Evolutionary conservation across 2,329 filamentous ascomycete genomes (phyloP).

Genomic region (Emergomyces orientalis): DNA sequence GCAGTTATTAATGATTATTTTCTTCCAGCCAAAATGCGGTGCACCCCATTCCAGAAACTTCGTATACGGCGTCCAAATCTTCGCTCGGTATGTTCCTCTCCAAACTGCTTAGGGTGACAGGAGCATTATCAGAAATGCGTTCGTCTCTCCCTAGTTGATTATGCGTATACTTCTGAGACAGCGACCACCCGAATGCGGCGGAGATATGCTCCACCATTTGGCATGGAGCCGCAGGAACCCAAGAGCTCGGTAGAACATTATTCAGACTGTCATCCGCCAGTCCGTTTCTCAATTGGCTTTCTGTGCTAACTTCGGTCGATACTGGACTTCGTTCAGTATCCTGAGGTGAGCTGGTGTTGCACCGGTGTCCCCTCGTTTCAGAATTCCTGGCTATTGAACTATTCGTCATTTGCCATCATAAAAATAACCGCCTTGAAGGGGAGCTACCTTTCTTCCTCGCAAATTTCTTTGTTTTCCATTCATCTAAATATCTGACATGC

Average conservation of each 20-base stretch:
- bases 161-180: background rate
- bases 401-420: background rate
- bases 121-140: background rate
- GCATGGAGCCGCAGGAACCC: background rate
- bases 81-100: background rate
- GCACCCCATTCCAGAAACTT: background rate
- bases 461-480: conserved; percentile 9
- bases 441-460: conserved; percentile 9
- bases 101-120: background rate
- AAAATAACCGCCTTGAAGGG: background rate
- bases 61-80: background rate
- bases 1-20: background rate
- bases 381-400: background rate
- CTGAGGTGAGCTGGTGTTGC: background rate
- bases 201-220: background rate
- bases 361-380: background rate
- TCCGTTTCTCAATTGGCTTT: conserved; percentile 1
- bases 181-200: conserved; percentile 8
- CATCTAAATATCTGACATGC: conserved; percentile 7
- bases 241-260: background rate
- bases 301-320: background rate
- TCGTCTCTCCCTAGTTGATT: background rate
- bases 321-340: conserved; percentile 5
- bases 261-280: background rate
- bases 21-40: background rate